Conservation (phyloP, 2,329 filamentous ascomycete species). For the Ophiostoma himal-ulmi region DNA sequence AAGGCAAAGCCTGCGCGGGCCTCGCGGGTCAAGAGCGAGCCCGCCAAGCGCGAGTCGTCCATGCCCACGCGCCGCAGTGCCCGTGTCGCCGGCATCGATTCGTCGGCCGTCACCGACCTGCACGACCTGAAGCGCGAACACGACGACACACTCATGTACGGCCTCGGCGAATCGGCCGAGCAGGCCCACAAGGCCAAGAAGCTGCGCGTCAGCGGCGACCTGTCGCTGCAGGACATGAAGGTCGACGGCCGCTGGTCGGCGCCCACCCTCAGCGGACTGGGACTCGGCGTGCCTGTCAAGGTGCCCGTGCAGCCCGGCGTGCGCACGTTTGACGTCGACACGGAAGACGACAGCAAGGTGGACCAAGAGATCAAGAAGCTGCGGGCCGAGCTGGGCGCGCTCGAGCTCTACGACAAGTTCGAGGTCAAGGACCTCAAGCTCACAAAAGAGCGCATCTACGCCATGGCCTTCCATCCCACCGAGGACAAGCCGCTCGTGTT, state of each 20-base stretch:
- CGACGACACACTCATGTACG: conserved; percentile 39
- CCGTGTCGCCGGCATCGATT: conserved; percentile 49
- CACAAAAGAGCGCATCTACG: conserved; percentile 79
- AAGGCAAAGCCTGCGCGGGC: conserved; percentile 24
- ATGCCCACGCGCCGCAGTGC: conserved; percentile 54
- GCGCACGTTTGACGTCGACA: conserved; percentile 73
- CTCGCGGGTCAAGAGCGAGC: conserved; percentile 20
- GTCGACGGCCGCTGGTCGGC: conserved; percentile 73
- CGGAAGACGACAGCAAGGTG: conserved; percentile 65
- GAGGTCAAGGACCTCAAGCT: conserved; percentile 89
- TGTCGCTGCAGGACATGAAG: conserved; percentile 69
- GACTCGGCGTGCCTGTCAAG: not conserved
- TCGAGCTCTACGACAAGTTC: conserved; percentile 79
- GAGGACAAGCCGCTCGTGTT: conserved; percentile 82
- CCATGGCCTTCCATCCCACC: conserved; percentile 82
- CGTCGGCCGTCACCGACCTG: conserved; percentile 33
- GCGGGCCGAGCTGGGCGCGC: conserved; percentile 66
- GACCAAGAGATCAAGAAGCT: conserved; percentile 69
- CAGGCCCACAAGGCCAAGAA: conserved; percentile 53
- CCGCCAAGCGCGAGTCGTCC: conserved; percentile 36
- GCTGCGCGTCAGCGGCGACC: conserved; percentile 46
- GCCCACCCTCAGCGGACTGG: conserved; percentile 28
- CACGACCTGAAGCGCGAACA: conserved; percentile 45
- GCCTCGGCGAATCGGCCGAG: conserved; percentile 27
- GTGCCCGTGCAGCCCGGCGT: conserved; percentile 58